Conservation (phyloP, 1,284 basidiomycete genomes). For the Boletus semigastroideus region DNA sequence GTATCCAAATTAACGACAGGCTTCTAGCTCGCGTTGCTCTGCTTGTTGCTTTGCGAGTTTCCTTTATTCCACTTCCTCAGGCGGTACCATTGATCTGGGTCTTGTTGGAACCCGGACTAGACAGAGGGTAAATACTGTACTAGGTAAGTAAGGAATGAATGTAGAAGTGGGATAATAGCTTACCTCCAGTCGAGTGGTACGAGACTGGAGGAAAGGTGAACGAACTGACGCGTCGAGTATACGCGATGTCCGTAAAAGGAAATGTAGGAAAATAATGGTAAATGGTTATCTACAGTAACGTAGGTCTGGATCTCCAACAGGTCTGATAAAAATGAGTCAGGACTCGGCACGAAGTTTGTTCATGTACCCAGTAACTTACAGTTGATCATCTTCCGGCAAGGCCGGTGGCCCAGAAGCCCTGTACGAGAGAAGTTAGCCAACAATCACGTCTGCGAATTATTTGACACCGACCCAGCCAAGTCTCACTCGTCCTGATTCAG, state of each 20-base stretch:
- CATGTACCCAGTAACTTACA: background rate
- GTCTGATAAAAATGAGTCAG: slow-evolving; percentile 2
- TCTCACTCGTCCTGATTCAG: background rate
- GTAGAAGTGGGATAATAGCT: too few relatives aligned
- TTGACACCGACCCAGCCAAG: slow-evolving; percentile 9
- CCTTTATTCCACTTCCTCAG: slow-evolving; percentile 7
- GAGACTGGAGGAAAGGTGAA: too few relatives aligned
- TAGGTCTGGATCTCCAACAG: too few relatives aligned
- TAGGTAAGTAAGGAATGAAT: too few relatives aligned
- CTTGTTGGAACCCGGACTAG: too few relatives aligned
- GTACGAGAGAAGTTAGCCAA: background rate
- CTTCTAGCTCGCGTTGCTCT: slow-evolving; percentile 17
- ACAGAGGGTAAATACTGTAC: too few relatives aligned
- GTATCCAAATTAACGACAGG: background rate
- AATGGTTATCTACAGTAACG: too few relatives aligned
- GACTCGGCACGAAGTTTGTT: background rate
- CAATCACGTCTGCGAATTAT: background rate
- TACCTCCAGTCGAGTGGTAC: too few relatives aligned
- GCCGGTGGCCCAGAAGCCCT: slow-evolving; percentile 8
- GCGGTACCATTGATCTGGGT: background rate
- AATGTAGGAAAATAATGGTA: too few relatives aligned
- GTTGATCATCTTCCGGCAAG: background rate
- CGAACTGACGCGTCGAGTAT: too few relatives aligned
- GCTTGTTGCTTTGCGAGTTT: slow-evolving; percentile 17
- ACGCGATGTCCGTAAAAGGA: too few relatives aligned